phyloP scores from a whole-genome alignment of 768 basidiomycete genomes.

The Dictyophora rubrovolvata region DNA sequence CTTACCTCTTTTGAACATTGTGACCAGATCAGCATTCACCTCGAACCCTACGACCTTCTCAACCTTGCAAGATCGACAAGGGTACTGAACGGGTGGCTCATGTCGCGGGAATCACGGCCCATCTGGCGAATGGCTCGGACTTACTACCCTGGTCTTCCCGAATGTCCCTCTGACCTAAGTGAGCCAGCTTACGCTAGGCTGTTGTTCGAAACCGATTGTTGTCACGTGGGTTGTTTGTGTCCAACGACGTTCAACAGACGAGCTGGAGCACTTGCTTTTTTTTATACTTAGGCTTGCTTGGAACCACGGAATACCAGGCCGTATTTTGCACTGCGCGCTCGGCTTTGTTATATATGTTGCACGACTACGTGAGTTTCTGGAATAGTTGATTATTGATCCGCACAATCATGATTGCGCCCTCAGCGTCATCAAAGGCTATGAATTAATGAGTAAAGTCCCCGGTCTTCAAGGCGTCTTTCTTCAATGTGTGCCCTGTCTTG shows the following conservation, averaged over 20 bases:
- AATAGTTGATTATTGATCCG: neutral
- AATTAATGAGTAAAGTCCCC: neutral
- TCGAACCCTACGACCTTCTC: constrained; percentile 32
- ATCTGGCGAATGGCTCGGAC: constrained; percentile 28
- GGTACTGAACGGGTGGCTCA: constrained; percentile 24
- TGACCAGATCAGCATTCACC: constrained; percentile 30
- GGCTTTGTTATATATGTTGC: constrained; percentile 4
- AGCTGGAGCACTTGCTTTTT: too few species aligned
- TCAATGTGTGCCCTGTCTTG: constrained; percentile 1
- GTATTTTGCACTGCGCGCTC: neutral
- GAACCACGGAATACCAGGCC: constrained; percentile 1
- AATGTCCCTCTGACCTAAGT: constrained; percentile 22
- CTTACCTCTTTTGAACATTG: constrained; percentile 1
- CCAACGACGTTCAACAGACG: constrained; percentile 1
- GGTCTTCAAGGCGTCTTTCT: constrained; percentile 1
- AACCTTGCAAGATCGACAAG: constrained; percentile 29
- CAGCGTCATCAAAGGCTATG: constrained; percentile 1
- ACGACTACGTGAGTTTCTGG: neutral
- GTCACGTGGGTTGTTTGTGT: constrained; percentile 15
- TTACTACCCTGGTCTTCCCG: constrained; percentile 17
- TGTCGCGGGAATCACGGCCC: constrained; percentile 14
- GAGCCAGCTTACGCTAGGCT: constrained; percentile 27
- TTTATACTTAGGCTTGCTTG: neutral
- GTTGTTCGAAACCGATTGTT: constrained; percentile 25
- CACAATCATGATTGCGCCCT: neutral